Evolutionary conservation across 306 rosid species (phyloP).

Genomic region (Parietaria judaica): DNA sequence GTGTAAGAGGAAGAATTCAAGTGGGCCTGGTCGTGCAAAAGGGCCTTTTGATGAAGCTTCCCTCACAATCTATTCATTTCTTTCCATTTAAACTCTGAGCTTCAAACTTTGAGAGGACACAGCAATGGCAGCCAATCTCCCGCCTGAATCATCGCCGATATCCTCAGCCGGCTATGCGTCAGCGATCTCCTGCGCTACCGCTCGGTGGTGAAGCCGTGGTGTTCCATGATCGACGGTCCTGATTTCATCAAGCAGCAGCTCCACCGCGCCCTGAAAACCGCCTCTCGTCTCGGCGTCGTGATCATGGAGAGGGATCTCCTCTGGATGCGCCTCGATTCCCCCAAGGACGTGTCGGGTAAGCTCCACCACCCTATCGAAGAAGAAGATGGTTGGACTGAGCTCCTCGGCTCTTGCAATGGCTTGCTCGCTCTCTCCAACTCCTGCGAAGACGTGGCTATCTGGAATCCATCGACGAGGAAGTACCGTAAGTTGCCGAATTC

Average conservation of each 20-base stretch:
- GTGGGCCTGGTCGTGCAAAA: too few relatives aligned
- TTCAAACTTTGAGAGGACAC: too few relatives aligned
- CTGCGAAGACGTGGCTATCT: neutral
- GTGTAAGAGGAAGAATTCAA: too few relatives aligned
- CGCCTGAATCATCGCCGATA: slow-evolving; percentile 1
- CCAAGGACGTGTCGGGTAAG: neutral
- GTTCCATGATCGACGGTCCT: slow-evolving; percentile 3
- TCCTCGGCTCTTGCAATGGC: neutral
- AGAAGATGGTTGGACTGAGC: too few relatives aligned
- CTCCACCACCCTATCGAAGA: slow-evolving; percentile 1
- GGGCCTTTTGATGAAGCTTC: too few relatives aligned
- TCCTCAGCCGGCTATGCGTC: neutral
- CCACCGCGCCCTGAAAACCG: neutral
- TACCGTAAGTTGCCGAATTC: slow-evolving; percentile 13
- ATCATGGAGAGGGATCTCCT: neutral
- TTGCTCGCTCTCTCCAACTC: neutral
- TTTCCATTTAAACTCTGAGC: too few relatives aligned
- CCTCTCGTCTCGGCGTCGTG: neutral
- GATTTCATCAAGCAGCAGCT: slow-evolving; percentile 7
- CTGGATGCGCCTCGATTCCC: neutral
- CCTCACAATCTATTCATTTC: too few relatives aligned
- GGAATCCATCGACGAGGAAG: slow-evolving; percentile 2
- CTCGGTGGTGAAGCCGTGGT: slow-evolving; percentile 4
- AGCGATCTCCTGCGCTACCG: slow-evolving; percentile 7
- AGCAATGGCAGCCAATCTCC: neutral